Percentiles rank a stretch among this genome's conserved stretches.
These are phyloP conservation scores for Coniella lustricola DNA, from an alignment of 2,329 filamentous ascomycete genomes.

Conservation along the genomic window DNA sequence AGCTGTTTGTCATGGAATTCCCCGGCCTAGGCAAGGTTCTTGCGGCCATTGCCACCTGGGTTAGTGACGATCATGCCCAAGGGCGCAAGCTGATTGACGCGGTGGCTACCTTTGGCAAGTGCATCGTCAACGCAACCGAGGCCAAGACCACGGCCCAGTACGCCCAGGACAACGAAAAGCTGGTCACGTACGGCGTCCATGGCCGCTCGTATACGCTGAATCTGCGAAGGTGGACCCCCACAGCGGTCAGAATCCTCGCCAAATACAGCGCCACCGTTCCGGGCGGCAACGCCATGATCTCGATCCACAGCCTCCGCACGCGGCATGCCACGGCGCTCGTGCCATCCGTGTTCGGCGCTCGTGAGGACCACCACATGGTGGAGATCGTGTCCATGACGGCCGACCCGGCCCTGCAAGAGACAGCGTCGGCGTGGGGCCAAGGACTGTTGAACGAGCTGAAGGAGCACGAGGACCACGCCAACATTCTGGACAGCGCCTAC, in stretches of 20 bases:
- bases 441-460: conserved; percentile 19
- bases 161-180: conserved; percentile 8
- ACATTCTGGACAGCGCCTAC: conserved; percentile 25
- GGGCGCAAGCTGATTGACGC: conserved; percentile 24
- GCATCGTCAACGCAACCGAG: conserved; percentile 5
- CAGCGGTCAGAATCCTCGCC: background rate
- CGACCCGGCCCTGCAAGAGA: conserved; percentile 1
- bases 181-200: conserved; percentile 5
- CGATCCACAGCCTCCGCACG: conserved; percentile 1
- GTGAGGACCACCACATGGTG: conserved; percentile 2
- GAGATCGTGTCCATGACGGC: conserved; percentile 9
- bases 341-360: conserved; percentile 5
- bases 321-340: background rate
- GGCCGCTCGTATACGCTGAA: background rate
- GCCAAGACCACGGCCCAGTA: conserved; percentile 5
- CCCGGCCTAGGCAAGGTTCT: conserved; percentile 3
- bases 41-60: conserved; percentile 25
- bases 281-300: conserved; percentile 5
- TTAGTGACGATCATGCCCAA: conserved; percentile 24
- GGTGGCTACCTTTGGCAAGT: conserved; percentile 22
- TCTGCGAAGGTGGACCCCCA: background rate
- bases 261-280: conserved; percentile 1
- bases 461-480: conserved; percentile 17
- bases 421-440: conserved; percentile 5
- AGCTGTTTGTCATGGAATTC: conserved; percentile 2